Percentiles rank a stretch among this genome's conserved stretches.
Conservation (phyloP, 2,329 filamentous ascomycete genomes). For the Domatiomyces globalis region DNA sequence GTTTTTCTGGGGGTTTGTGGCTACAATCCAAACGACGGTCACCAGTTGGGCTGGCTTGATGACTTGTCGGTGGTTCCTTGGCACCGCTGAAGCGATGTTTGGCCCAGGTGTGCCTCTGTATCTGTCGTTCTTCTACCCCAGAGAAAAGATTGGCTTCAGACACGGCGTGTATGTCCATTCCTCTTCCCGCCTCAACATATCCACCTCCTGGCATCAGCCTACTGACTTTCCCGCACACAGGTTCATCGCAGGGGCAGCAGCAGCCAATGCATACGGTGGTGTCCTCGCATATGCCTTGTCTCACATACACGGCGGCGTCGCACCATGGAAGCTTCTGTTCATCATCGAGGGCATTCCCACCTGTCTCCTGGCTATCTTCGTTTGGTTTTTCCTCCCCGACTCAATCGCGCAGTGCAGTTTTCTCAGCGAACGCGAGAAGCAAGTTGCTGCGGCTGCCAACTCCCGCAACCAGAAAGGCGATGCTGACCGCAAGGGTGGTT, state of each 20-base stretch:
- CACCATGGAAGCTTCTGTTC: constrained; percentile 52
- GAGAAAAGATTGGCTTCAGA: constrained; percentile 42
- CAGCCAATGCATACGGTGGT: constrained; percentile 28
- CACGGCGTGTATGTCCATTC: constrained; percentile 44
- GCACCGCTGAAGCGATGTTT: constrained; percentile 24
- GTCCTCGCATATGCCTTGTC: constrained; percentile 40
- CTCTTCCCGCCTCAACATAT: constrained; percentile 47
- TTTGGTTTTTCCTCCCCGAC: constrained; percentile 38
- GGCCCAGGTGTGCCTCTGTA: constrained; percentile 36
- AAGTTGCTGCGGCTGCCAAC: constrained; percentile 15
- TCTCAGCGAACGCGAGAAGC: constrained; percentile 28
- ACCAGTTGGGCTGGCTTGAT: constrained; percentile 19
- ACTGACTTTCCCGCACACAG: not conserved
- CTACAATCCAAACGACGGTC: constrained; percentile 17
- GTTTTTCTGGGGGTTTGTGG: constrained; percentile 18
- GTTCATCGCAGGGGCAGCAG: constrained; percentile 28
- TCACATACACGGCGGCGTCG: constrained; percentile 40
- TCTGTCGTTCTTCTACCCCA: constrained; percentile 45
- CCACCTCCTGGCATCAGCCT: not conserved
- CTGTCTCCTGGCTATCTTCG: constrained; percentile 39
- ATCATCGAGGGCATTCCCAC: constrained; percentile 52
- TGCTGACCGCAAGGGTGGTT: constrained; percentile 12
- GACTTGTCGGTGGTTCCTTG: constrained; percentile 26
- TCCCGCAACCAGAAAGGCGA: constrained; percentile 16
- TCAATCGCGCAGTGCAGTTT: constrained; percentile 30